A percentile compares a stretch with the other conserved stretches of the same genome.
These are phyloP conservation scores for Polymyxa betae DNA, from an alignment of 208 protist species.

Conservation along the genomic window DNA sequence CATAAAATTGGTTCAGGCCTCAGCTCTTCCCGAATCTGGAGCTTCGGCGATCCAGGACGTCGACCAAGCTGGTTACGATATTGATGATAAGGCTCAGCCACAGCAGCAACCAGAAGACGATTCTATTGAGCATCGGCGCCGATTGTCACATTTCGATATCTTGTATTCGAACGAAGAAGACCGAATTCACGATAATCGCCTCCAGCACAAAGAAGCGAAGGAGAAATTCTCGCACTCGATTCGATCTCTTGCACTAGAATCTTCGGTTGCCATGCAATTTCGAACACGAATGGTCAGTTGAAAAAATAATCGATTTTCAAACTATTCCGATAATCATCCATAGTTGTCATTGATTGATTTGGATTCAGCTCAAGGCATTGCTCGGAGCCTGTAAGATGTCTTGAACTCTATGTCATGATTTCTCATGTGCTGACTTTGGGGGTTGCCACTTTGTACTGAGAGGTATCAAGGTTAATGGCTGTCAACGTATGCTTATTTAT, in stretches of 20 bases:
- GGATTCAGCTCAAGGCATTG: too few species aligned
- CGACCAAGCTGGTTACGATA: not conserved
- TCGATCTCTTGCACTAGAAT: not conserved
- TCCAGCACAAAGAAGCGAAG: conserved; percentile 18
- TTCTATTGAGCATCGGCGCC: not conserved
- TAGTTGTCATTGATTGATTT: too few species aligned
- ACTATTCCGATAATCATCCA: too few species aligned
- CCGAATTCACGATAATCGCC: too few species aligned
- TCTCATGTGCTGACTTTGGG: too few species aligned
- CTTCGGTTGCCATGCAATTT: not conserved
- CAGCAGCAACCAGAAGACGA: not conserved
- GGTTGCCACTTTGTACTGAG: too few species aligned
- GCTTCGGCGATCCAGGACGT: not conserved
- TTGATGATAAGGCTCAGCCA: not conserved
- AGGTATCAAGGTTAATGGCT: too few species aligned
- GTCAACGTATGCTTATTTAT: too few species aligned
- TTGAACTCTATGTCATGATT: too few species aligned
- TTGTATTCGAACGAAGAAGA: not conserved
- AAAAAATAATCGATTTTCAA: not conserved
- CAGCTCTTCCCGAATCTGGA: not conserved
- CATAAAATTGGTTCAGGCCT: conserved; percentile 4
- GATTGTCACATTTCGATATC: conserved; percentile 2
- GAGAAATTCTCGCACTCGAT: not conserved
- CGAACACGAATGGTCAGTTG: conserved; percentile 22
- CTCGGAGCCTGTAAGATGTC: too few species aligned